Conservation (phyloP, 352 stramenopile genomes). For the Pythium volutum region DNA sequence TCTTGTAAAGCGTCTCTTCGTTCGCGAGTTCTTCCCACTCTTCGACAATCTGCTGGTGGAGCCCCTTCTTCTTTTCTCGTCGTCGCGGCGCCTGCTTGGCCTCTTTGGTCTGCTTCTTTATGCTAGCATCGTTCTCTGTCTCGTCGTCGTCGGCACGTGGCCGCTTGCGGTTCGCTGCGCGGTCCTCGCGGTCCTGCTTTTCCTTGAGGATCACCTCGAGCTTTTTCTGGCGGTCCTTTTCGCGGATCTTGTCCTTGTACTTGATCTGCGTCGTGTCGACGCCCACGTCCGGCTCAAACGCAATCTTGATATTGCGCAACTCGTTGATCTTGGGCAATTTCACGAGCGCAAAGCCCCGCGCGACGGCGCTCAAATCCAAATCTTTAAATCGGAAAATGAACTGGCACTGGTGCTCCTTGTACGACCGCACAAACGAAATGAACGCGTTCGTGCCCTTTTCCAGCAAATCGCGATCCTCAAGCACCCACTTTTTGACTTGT, state of each 20-base stretch:
- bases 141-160: conserved; percentile 60
- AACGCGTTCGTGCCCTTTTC: conserved; percentile 99
- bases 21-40: conserved; percentile 99
- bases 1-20: conserved; percentile 96
- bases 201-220: conserved; percentile 74
- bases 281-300: conserved; percentile 80
- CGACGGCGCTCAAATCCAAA: conserved; percentile 93
- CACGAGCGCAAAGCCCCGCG: conserved; percentile 79
- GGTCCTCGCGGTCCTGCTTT: conserved; percentile 64
- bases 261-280: conserved; percentile 92
- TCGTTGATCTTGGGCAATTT: conserved; percentile 88
- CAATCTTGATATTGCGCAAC: conserved; percentile 70
- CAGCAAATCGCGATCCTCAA: conserved; percentile 95
- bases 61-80: conserved; percentile 95
- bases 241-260: conserved; percentile 95
- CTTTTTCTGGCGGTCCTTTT: conserved; percentile 96
- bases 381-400: conserved; percentile 99
- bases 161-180: conserved; percentile 59
- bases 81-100: conserved; percentile 64
- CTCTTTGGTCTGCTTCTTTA: conserved; percentile 60
- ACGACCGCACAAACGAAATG: conserved; percentile 98
- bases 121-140: conserved; percentile 17
- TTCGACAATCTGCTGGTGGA: conserved; percentile 96
- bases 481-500: conserved; percentile 85
- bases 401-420: conserved; percentile 98